Evolutionary conservation across 2,329 filamentous ascomycete genomes (phyloP).

Genomic region (Alternaria gaisen): DNA sequence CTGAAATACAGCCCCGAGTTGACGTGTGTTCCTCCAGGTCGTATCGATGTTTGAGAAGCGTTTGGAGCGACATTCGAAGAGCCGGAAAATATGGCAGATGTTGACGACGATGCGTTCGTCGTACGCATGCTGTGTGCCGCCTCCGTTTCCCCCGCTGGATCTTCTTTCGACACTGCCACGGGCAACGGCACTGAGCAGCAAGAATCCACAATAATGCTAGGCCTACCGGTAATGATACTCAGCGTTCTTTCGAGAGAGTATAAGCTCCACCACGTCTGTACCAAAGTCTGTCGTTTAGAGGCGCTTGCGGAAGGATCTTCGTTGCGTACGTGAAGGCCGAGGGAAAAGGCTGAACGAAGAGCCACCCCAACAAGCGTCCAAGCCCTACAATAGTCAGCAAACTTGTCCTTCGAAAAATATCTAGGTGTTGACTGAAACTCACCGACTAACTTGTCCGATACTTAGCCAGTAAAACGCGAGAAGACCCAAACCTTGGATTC

Average conservation of each 20-base stretch:
- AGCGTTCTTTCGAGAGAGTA: slow-evolving; percentile 53
- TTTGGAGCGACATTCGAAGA: slow-evolving; percentile 10
- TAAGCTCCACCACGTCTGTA: slow-evolving; percentile 54
- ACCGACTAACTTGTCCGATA: slow-evolving; percentile 54
- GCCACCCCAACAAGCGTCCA: slow-evolving; percentile 51
- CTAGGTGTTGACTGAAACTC: slow-evolving; percentile 16
- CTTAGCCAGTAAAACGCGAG: slow-evolving; percentile 53
- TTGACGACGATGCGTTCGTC: slow-evolving; percentile 8
- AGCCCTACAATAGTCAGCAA: slow-evolving; percentile 40
- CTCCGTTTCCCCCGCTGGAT: slow-evolving; percentile 21
- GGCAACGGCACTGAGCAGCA: slow-evolving; percentile 50
- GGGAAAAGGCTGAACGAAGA: slow-evolving; percentile 48
- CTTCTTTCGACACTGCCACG: slow-evolving; percentile 32
- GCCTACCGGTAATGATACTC: slow-evolving; percentile 52
- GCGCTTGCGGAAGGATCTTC: slow-evolving; percentile 40
- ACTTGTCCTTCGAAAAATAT: neutral
- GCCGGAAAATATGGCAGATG: slow-evolving; percentile 4
- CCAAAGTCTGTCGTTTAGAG: slow-evolving; percentile 46
- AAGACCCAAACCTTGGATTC: slow-evolving; percentile 52
- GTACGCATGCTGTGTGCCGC: slow-evolving; percentile 16
- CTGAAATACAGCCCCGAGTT: slow-evolving; percentile 40
- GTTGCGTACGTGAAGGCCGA: slow-evolving; percentile 53
- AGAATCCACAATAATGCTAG: slow-evolving; percentile 48
- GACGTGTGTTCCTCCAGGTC: slow-evolving; percentile 11
- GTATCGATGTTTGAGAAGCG: slow-evolving; percentile 6